Evolutionary conservation across 2,329 filamentous ascomycete genomes (phyloP).

Genomic region (Pezicula carpinea): DNA sequence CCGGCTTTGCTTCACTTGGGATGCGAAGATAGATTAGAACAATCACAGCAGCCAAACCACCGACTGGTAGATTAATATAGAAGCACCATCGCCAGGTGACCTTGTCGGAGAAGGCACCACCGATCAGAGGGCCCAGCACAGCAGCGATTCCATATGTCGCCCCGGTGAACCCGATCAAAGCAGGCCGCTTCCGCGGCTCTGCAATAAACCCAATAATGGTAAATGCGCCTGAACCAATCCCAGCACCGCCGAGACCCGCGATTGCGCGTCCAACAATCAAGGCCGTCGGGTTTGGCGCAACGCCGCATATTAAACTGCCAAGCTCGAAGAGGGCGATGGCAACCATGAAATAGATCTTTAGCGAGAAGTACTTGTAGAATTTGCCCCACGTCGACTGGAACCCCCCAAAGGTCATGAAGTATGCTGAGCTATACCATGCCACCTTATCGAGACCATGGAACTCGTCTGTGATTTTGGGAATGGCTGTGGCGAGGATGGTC

Average conservation of each 20-base stretch:
- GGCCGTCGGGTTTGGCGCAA: constrained; percentile 23
- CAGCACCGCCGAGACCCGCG: constrained; percentile 22
- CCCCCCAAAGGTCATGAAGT: constrained; percentile 2
- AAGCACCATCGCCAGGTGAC: constrained; percentile 32
- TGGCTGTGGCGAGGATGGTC: constrained; percentile 45
- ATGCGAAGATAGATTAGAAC: constrained; percentile 36
- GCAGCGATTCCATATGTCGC: constrained; percentile 13
- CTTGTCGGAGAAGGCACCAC: constrained; percentile 26
- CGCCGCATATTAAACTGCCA: constrained; percentile 24
- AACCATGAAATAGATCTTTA: constrained; percentile 17
- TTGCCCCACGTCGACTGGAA: constrained; percentile 3
- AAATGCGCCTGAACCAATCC: constrained; percentile 30
- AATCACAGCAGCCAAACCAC: constrained; percentile 29
- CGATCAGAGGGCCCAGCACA: constrained; percentile 25
- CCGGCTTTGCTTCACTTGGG: constrained; percentile 31
- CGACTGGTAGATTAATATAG: constrained; percentile 35
- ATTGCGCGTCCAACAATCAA: constrained; percentile 27
- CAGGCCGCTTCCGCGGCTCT: constrained; percentile 24
- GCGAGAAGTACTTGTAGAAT: constrained; percentile 14
- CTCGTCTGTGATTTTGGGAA: constrained; percentile 32
- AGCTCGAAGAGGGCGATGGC: constrained; percentile 26
- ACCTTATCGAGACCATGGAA: constrained; percentile 43
- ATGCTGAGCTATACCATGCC: constrained; percentile 8
- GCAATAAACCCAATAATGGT: constrained; percentile 34
- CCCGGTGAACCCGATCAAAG: constrained; percentile 24